Conservation (phyloP, 2,329 filamentous ascomycete species). For the Hypoxylon sp. region DNA sequence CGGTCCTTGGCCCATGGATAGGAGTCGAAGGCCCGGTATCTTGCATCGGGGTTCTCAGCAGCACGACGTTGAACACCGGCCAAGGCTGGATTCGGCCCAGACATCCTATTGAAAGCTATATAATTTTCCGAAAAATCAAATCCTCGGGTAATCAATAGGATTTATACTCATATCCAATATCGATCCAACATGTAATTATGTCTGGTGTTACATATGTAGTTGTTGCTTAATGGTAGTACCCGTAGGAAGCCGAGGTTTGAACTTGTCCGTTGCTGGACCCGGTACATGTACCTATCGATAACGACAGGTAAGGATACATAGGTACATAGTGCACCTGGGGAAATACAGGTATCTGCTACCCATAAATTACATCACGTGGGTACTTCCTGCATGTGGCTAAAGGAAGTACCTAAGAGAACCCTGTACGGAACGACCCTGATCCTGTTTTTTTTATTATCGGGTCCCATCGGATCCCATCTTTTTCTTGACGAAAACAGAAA, state of each 20-base stretch:
- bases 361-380: too few relatives aligned
- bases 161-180: not conserved
- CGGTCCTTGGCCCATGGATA: slow-evolving; percentile 52
- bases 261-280: not conserved
- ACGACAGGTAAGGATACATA: not conserved
- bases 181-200: not conserved
- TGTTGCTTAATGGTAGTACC: not conserved
- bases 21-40: slow-evolving; percentile 50
- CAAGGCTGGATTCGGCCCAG: slow-evolving; percentile 33
- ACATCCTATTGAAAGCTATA: slow-evolving; percentile 30
- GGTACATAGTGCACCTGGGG: too few relatives aligned
- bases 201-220: not conserved
- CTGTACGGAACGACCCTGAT: not conserved
- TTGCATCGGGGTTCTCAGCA: slow-evolving; percentile 47
- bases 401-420: too few relatives aligned
- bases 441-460: not conserved
- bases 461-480: too few relatives aligned
- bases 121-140: not conserved
- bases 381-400: slow-evolving; percentile 1
- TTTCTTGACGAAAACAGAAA: slow-evolving; percentile 35
- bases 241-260: slow-evolving; percentile 26
- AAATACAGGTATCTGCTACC: too few relatives aligned
- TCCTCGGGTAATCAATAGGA: not conserved
- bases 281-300: too few relatives aligned
- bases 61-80: slow-evolving; percentile 47